A percentile compares a stretch with the other conserved stretches of the same genome.
phyloP scores from a whole-genome alignment of 805 yeast species.

The Metschnikowia noctiluminum region DNA sequence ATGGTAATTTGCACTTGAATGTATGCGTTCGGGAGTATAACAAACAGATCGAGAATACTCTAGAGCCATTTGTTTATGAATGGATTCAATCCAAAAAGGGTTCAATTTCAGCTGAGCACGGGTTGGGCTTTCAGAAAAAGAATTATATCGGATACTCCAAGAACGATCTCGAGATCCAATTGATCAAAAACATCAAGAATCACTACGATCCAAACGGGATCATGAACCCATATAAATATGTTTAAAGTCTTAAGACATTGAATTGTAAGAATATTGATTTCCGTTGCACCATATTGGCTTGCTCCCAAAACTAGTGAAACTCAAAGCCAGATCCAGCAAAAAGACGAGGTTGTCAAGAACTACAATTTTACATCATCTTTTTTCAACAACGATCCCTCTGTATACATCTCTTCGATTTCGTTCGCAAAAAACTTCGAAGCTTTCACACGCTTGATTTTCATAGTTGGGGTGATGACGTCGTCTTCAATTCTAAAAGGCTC shows the following conservation, averaged over 20 bases:
- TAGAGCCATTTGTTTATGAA: slow-evolving; percentile 95
- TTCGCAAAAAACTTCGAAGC: slow-evolving; percentile 25
- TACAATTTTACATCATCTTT: slow-evolving; percentile 20
- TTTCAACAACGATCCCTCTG: slow-evolving; percentile 34
- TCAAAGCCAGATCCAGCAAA: too few species aligned
- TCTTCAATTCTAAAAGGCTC: slow-evolving; percentile 64
- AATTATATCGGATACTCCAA: slow-evolving; percentile 85
- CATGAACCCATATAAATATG: slow-evolving; percentile 91
- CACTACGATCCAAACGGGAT: slow-evolving; percentile 89
- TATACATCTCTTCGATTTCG: slow-evolving; percentile 10
- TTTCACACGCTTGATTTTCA: slow-evolving; percentile 44
- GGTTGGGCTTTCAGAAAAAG: slow-evolving; percentile 94
- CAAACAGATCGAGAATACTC: slow-evolving; percentile 69
- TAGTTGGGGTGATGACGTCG: slow-evolving; percentile 65
- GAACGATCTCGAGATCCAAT: slow-evolving; percentile 59
- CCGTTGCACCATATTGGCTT: not conserved
- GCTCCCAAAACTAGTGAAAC: not conserved
- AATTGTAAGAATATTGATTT: not conserved
- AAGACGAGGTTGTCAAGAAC: not conserved
- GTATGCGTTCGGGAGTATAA: slow-evolving; percentile 84
- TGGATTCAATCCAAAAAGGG: slow-evolving; percentile 75
- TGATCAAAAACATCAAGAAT: slow-evolving; percentile 77
- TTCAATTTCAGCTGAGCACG: slow-evolving; percentile 96
- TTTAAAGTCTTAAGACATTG: slow-evolving; percentile 32
- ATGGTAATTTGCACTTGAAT: slow-evolving; percentile 92